Base-by-base conservation (phyloP, 75 land plant species). In the Cryptomeria japonica region DNA sequence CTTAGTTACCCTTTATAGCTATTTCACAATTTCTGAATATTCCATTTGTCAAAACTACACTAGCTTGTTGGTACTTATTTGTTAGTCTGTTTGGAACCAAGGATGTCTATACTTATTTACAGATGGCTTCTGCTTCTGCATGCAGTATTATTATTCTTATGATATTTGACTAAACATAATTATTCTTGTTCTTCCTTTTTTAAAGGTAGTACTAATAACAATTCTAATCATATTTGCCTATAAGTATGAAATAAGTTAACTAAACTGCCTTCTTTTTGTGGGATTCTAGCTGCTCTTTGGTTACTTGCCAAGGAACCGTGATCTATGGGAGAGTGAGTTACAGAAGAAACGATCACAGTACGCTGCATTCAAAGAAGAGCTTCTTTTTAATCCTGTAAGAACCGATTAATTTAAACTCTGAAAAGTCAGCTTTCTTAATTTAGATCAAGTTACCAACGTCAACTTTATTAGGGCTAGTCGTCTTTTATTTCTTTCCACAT, bases 361-460 rank as follows among this genome's bases (percentile, higher is more conserved):
- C 89, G 90, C 91, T 80, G 87, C 91, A 77, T 97, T 97, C 82
- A 94, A 93, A 72, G 96, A 94, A 56, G 99, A 97, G 86, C 92
- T 97, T 79, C 91, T 96, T 88, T 87, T 95, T 83, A 97, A 96
- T 89, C 99, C 99, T 39, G 99, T 97, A 91, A 93, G 97, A 89
- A 85, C 0, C 51, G 25, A 32, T 88, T 88, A 44, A 16, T 36
- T 15, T 70, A 36, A 39, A 18, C 25, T 32, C 37, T 34, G 77
- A 75, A 75, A 13, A 34, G 14, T 32, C 16, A 73, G 18, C 85
- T 58, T 85, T 47, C 18, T 37, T 85, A 51, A 46, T 18, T 85
- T 46, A 38, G 86, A 53, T 4, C 36, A 25, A 82, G n/a, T 44
- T 14, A 82, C 13, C 12, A 22, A 46, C 11, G 16, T 8, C 44